Evolutionary conservation across 495 filamentous ascomycete genomes (phyloP), one percentile per base, ranked within the genome.

Genomic region (Aspergillus avenaceus): DNA sequence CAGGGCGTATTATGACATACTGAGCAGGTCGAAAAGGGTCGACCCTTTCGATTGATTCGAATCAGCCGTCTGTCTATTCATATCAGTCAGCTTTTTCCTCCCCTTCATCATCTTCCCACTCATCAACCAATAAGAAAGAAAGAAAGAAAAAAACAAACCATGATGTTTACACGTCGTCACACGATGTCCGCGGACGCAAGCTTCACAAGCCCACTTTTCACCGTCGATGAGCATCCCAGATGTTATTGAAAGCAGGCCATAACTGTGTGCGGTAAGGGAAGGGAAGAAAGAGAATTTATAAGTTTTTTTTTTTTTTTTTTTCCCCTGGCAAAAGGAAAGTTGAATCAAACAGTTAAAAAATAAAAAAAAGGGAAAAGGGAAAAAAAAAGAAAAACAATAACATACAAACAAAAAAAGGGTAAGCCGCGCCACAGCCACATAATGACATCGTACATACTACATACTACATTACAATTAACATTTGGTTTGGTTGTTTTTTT

Each of bases 41-140:
- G 87, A 60, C 93, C 93, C 62, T 98, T 97, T 68, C 95, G 91
- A 74, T 93, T 92, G 77, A 97, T 96, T 68, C 90, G 91, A 59
- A 86, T 84, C 44, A 98, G 81, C 52, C 88, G 88, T 59, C 93
- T 87, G 72, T 97, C 93, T 96, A 54, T 53, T 29, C 42, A 29
- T 32, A 12, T 37, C 4, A 26, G 41, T 49, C 51, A 23, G n/a
- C n/a, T n/a, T n/a, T n/a, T n/a, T n/a, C n/a, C n/a, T n/a, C n/a
- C n/a, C n/a, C n/a, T n/a, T n/a, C n/a, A n/a, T n/a, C n/a, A n/a
- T n/a, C n/a, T n/a, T n/a, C n/a, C n/a, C n/a, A n/a, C n/a, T n/a
- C n/a, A n/a, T n/a, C n/a, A n/a, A n/a, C n/a, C n/a, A 45, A 44
- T 50, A 42, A 26, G 24, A 49, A 38, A 51, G 32, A 58, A 56